Conservation (phyloP, 768 basidiomycete genomes). For the Flagelloscypha sp. region DNA sequence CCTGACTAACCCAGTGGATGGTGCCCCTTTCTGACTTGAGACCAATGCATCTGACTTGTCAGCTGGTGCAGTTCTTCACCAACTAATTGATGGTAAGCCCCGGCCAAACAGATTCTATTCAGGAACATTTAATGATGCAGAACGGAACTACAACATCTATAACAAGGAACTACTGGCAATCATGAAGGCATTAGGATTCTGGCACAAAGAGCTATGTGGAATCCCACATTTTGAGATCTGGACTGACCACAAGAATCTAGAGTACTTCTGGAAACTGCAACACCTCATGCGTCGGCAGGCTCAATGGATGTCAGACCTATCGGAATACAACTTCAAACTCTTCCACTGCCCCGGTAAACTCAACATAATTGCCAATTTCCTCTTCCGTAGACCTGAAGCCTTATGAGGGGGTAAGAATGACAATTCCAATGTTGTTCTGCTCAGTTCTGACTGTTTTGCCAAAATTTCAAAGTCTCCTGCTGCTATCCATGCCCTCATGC, state of each 20-base stretch:
- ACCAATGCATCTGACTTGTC: constrained; percentile 18
- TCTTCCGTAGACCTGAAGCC: constrained; percentile 14
- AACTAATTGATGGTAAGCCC: constrained; percentile 15
- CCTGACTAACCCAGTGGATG: constrained; percentile 12
- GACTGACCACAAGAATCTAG: constrained; percentile 21
- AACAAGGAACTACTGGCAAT: constrained; percentile 28
- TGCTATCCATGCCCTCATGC: no score
- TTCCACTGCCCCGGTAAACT: constrained; percentile 13
- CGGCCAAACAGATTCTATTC: constrained; percentile 26
- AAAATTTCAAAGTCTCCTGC: no score
- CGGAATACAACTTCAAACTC: constrained; percentile 17
- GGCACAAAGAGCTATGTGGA: constrained; percentile 20
- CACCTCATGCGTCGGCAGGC: constrained; percentile 25
- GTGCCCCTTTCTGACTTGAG: constrained; percentile 12
- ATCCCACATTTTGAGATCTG: constrained; percentile 10
- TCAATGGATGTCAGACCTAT: constrained; percentile 20
- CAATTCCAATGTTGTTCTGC: no score
- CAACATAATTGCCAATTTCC: constrained; percentile 3
- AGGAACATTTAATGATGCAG: constrained; percentile 17
- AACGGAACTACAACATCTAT: constrained; percentile 13
- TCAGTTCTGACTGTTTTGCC: no score
- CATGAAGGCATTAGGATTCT: constrained; percentile 12
- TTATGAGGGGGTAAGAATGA: no score
- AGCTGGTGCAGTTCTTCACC: constrained; percentile 18
- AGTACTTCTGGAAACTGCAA: constrained; percentile 19